Base-by-base conservation (phyloP, 1,284 basidiomycete genomes). In the Porphyrellus sp. region DNA sequence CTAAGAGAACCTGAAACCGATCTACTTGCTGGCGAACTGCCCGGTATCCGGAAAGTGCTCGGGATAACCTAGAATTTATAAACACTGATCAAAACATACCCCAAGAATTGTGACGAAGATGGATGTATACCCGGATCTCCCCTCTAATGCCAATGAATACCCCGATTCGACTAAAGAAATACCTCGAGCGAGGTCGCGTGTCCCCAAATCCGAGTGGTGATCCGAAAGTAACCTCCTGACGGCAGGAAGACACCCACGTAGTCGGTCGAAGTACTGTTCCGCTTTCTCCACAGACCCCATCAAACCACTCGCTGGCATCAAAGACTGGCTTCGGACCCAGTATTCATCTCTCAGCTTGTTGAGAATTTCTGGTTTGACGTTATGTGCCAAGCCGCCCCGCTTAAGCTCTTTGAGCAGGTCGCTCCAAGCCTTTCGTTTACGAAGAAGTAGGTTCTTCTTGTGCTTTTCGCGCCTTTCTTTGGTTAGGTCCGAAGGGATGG, bases 401-500 rank as follows among this genome's bases (percentile, higher is more conserved):
- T 91, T 91, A 34, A 98, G 76, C 64, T 95, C 91, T 71, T 93
- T 96, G 57, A 98, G 76, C 20, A 98, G 75, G 66, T 98, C 93
- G 25, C 88, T 85, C 82, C 89, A 95, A 1, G 94, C 95, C 66
- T 93, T 93, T 54, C 90, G 79, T 73, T 99, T 99, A 28, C 91
- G 82, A 8, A 86, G 82, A 45, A 95, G 70, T 5, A 89, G 71
- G 33, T 86, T 82, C 69, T 96, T 97, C 58, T 83, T 77, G 40
- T 82, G 76, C 71, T 92, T 94, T 53, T 77, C 76, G 47, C 87
- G 83, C 43, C 82, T 84, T 56, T 89, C 83, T 30, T 76, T 73
- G 3, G 82, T 67, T 1, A 78, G 58, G 21, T 65, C 68, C 3
- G 64, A 63, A 1, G 83, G 74, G 11, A 86, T 71, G 0, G 78